Percentiles rank a stretch among this genome's conserved stretches.
Evolutionary conservation across 805 yeast species (phyloP).

Genomic region (Metschnikowia sp.): DNA sequence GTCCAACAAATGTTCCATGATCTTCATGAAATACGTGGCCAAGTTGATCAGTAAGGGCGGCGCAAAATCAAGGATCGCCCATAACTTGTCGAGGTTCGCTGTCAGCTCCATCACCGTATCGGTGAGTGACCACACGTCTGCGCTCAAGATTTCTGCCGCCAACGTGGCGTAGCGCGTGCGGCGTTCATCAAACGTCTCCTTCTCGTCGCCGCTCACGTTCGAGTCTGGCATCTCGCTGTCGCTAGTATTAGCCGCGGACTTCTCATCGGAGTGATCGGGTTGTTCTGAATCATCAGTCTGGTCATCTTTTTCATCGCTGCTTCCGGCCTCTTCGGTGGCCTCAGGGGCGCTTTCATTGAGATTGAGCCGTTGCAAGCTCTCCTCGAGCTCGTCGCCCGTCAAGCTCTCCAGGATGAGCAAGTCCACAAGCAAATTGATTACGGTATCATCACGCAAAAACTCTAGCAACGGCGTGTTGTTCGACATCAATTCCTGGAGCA

Average conservation of each 20-base stretch:
- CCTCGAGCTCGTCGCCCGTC: constrained; percentile 16
- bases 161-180: constrained; percentile 37
- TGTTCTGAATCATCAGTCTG: background rate
- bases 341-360: constrained; percentile 4
- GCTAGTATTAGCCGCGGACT: background rate
- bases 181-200: constrained; percentile 29
- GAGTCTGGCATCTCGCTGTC: constrained; percentile 7
- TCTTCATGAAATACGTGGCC: constrained; percentile 67
- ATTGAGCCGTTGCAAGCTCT: constrained; percentile 14
- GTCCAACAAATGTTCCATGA: constrained; percentile 39
- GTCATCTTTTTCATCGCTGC: background rate
- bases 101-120: constrained; percentile 82
- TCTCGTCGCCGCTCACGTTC: constrained; percentile 2
- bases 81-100: constrained; percentile 61
- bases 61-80: constrained; percentile 73
- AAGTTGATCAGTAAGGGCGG: constrained; percentile 65
- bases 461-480: constrained; percentile 75
- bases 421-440: constrained; percentile 35
- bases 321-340: background rate
- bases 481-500: constrained; percentile 54
- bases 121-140: constrained; percentile 92
- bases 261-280: background rate
- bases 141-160: constrained; percentile 85
- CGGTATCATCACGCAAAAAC: constrained; percentile 55
- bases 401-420: constrained; percentile 29